Evolutionary conservation across 2,329 filamentous ascomycete genomes (phyloP), one percentile per base, ranked within the genome.

Genomic region (Chaetomiaceae sp.): DNA sequence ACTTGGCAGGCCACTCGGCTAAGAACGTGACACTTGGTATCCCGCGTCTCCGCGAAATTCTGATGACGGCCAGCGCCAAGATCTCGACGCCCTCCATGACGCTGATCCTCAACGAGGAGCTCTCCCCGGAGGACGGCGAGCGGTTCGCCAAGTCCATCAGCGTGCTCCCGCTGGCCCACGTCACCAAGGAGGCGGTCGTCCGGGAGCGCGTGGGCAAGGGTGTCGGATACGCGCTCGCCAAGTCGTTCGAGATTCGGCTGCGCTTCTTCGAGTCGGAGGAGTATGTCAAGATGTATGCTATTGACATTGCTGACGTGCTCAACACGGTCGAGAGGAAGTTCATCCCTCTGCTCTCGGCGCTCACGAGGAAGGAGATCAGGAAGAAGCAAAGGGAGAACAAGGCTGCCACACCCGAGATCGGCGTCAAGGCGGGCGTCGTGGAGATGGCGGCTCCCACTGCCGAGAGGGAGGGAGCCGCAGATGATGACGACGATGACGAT

Each of bases 1-100:
- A 99, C 81, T 89, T 99, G 82, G 94, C 94, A 71, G 94, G 94
- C 66, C 92, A 97, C 77, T 91, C 94, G 19, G 87, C 94, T 27
- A 97, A 96, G 79, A 99, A 99, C 80, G 95, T 99, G 67, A 99
- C 94, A 0, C 82, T 96, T 19, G 94, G 94, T 89, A 97, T 99
- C 67, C 94, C 94, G 55, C 90, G 94, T 73, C 80, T 99, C 19
- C 82, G 94, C 74, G 94, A 99, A 80, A 96, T 99, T 64, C 82
- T 99, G 61, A 99, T 99, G 94, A 97, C 94, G 45, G 94, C 94
- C 23, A 94, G 89, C 67, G 82, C 85, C 47, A 82, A 87, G 42
- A 96, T 97, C 58, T 88, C 90, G 36, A 99, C 94, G 0, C 94
- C 94, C 1, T 83, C 84, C 5, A 96, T 95, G 90, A 94, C 89